phyloP scores from a whole-genome alignment of 139 green algal species.

The Picochlorum sp. region DNA sequence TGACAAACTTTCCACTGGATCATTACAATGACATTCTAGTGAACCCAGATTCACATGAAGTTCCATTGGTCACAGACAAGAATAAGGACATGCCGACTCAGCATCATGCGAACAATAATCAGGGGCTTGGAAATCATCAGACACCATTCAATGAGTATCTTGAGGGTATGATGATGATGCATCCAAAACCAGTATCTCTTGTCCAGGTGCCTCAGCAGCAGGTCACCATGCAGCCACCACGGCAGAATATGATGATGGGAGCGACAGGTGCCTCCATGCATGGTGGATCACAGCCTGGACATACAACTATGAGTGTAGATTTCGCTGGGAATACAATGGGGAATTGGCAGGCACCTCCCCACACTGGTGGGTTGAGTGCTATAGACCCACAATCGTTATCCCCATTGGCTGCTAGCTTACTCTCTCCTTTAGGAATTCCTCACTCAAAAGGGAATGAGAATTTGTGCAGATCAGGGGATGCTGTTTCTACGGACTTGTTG shows the following conservation, averaged over 20 bases:
- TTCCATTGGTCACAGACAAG: not conserved
- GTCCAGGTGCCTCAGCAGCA: no score
- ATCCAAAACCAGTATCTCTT: no score
- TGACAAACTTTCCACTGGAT: constrained; percentile 54
- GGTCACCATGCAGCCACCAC: no score
- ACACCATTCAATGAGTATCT: no score
- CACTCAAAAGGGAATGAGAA: not conserved
- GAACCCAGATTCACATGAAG: constrained; percentile 19
- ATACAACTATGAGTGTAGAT: constrained; percentile 1
- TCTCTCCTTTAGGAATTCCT: constrained; percentile 15
- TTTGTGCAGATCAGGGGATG: not conserved
- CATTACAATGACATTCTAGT: constrained; percentile 36
- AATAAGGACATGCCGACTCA: no score
- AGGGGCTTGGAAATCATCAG: no score
- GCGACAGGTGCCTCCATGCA: no score
- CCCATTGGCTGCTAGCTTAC: constrained; percentile 20
- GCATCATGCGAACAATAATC: not conserved
- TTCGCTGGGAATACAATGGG: not conserved
- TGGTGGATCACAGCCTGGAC: not conserved
- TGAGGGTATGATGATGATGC: no score
- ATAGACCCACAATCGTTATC: constrained; percentile 1
- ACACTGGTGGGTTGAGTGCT: no score
- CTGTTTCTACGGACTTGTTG: not conserved
- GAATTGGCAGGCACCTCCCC: no score
- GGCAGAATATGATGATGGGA: no score